phyloP scores from a whole-genome alignment of 2,329 filamentous ascomycete genomes.

The Remersonia thermophila region DNA sequence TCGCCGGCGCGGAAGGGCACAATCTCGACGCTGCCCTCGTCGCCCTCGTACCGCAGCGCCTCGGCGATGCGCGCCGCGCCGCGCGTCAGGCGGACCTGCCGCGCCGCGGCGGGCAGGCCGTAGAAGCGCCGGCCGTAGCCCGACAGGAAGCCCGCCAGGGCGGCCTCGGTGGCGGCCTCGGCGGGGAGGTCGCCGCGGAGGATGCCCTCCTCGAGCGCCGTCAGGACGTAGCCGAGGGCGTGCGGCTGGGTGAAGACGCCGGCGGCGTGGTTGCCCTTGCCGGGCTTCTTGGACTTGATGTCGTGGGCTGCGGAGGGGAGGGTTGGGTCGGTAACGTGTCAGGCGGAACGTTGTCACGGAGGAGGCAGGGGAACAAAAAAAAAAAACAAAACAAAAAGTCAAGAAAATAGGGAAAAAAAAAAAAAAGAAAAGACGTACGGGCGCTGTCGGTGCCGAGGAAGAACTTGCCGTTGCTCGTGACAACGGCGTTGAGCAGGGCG shows the following conservation, averaged over 20 bases:
- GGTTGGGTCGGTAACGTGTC: too few species aligned
- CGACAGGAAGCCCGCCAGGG: slow-evolving; percentile 43
- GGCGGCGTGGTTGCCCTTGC: slow-evolving; percentile 46
- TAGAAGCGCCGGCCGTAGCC: slow-evolving; percentile 43
- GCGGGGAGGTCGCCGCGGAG: slow-evolving; percentile 38
- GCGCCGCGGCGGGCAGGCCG: slow-evolving; percentile 35
- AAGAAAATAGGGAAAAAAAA: neutral
- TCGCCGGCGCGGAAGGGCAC: slow-evolving; percentile 54
- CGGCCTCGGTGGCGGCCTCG: slow-evolving; percentile 39
- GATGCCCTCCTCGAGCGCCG: slow-evolving; percentile 49
- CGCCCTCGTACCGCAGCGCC: slow-evolving; percentile 40
- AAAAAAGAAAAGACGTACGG: slow-evolving; percentile 32
- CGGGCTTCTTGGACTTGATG: slow-evolving; percentile 45
- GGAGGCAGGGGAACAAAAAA: neutral
- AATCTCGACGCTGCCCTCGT: slow-evolving; percentile 45
- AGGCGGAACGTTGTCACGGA: too few species aligned
- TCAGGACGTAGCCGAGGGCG: slow-evolving; percentile 43
- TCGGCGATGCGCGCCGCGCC: slow-evolving; percentile 42
- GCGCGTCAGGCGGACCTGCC: slow-evolving; percentile 45
- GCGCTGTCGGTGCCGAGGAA: slow-evolving; percentile 64
- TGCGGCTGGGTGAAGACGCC: slow-evolving; percentile 73
- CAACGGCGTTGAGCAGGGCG: slow-evolving; percentile 54
- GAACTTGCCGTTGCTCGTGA: slow-evolving; percentile 50
- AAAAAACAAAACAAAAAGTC: slow-evolving; percentile 9
- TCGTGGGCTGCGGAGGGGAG: slow-evolving; percentile 33